phyloP scores from a whole-genome alignment of 2,329 filamentous ascomycete species.

The Fusarium dlaminii region DNA sequence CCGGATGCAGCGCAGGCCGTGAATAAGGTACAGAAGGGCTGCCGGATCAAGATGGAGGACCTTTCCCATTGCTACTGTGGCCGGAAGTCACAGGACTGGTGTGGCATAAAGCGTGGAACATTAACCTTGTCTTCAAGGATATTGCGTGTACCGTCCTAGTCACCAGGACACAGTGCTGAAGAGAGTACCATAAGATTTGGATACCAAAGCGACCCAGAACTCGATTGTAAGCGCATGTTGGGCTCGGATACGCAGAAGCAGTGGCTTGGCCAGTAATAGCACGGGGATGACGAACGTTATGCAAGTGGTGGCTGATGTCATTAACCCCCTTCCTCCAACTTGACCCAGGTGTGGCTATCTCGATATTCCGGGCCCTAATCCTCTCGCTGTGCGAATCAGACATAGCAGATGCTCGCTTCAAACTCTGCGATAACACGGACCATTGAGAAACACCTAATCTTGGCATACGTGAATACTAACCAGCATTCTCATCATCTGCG shows the following conservation, averaged over 20 bases:
- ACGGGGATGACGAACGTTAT: accelerated
- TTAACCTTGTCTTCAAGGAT: too few relatives aligned
- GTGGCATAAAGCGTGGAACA: neutral
- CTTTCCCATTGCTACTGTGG: neutral
- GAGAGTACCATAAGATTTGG: neutral
- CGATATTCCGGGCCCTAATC: neutral
- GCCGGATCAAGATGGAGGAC: neutral
- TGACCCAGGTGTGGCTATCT: neutral
- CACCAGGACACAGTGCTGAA: too few relatives aligned
- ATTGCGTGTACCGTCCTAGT: neutral
- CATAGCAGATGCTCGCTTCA: neutral
- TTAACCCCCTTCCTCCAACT: neutral
- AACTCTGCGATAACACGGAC: too few relatives aligned
- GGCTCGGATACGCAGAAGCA: too few relatives aligned
- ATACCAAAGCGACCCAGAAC: neutral
- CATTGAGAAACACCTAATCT: neutral
- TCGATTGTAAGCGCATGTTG: neutral
- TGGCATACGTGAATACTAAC: accelerated
- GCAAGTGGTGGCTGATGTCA: neutral
- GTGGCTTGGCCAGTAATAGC: neutral
- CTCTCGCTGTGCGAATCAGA: neutral
- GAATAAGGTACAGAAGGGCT: neutral
- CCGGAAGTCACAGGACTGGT: neutral
- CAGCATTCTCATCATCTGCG: accelerated
- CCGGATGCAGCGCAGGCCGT: neutral